These are phyloP conservation scores for Malassezia dermatis DNA, from an alignment of 1,284 basidiomycete species.

Conservation along the genomic window DNA sequence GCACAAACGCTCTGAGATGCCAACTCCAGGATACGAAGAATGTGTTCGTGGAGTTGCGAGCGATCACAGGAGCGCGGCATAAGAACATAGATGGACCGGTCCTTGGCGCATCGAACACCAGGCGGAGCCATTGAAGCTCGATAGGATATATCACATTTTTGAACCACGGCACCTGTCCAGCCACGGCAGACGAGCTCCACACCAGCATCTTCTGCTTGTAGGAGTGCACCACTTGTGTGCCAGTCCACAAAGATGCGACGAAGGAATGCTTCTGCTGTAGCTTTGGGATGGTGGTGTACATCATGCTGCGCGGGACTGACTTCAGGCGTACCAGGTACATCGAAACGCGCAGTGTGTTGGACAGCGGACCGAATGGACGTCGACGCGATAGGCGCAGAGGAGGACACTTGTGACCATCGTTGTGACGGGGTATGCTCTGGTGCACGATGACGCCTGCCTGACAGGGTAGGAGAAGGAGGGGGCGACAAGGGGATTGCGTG, in stretches of 20 bases:
- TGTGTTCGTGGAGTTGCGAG: slow-evolving; percentile 28
- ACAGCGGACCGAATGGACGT: slow-evolving; percentile 1
- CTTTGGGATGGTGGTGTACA: slow-evolving; percentile 25
- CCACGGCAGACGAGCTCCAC: slow-evolving; percentile 34
- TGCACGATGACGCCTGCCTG: neutral
- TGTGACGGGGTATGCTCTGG: neutral
- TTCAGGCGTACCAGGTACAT: slow-evolving; percentile 34
- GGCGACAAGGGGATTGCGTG: slow-evolving; percentile 3
- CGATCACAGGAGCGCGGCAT: slow-evolving; percentile 27
- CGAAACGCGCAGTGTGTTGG: slow-evolving; percentile 5
- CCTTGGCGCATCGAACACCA: neutral
- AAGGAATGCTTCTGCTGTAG: slow-evolving; percentile 26
- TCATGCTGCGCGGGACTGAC: slow-evolving; percentile 34
- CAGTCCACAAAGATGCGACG: slow-evolving; percentile 27
- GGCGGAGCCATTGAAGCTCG: slow-evolving; percentile 8
- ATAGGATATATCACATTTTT: neutral
- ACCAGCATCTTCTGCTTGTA: slow-evolving; percentile 27
- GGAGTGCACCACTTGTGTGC: slow-evolving; percentile 9
- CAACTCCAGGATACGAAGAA: slow-evolving; percentile 32
- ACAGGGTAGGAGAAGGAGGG: slow-evolving; percentile 1
- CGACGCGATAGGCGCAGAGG: neutral
- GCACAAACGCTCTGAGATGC: slow-evolving; percentile 32
- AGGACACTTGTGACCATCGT: neutral
- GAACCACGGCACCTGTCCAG: slow-evolving; percentile 34
- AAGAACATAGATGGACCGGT: slow-evolving; percentile 36